These are phyloP conservation scores for Candida ficus DNA, from an alignment of 805 yeast genomes.

Conservation along the genomic window DNA sequence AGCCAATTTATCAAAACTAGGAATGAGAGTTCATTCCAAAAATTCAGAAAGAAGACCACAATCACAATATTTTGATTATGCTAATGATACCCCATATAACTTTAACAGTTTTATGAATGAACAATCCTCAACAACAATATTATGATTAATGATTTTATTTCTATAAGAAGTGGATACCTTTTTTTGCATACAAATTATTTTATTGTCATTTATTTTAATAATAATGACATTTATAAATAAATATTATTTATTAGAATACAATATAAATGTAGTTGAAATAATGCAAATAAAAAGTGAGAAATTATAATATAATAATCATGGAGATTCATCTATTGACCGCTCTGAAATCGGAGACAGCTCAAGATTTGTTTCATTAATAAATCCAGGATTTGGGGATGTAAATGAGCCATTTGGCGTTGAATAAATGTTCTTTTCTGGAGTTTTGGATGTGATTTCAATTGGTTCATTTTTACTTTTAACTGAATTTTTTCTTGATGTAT, in stretches of 20 bases:
- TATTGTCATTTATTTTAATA: too few species aligned
- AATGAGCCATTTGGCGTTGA: constrained; percentile 21
- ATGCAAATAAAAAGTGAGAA: too few species aligned
- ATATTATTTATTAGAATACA: too few species aligned
- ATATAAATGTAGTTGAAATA: neutral
- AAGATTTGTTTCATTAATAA: constrained; percentile 13
- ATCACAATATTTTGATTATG: neutral
- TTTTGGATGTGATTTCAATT: neutral
- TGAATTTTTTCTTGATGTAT: constrained; percentile 13
- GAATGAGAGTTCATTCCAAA: neutral
- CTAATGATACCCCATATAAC: neutral
- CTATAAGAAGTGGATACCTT: too few species aligned
- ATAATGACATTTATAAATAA: too few species aligned
- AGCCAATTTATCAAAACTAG: constrained; percentile 5
- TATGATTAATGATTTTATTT: too few species aligned
- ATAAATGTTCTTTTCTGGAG: constrained; percentile 10
- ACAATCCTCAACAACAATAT: too few species aligned
- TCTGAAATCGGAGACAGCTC: constrained; percentile 26
- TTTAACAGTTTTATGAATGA: too few species aligned
- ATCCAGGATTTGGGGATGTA: constrained; percentile 19
- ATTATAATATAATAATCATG: constrained; percentile 4
- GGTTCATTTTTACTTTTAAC: neutral
- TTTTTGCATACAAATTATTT: too few species aligned
- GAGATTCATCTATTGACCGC: constrained; percentile 21
- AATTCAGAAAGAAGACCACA: neutral